phyloP scores from a whole-genome alignment of 441 rosid species.

The Mallotus japonicus region DNA sequence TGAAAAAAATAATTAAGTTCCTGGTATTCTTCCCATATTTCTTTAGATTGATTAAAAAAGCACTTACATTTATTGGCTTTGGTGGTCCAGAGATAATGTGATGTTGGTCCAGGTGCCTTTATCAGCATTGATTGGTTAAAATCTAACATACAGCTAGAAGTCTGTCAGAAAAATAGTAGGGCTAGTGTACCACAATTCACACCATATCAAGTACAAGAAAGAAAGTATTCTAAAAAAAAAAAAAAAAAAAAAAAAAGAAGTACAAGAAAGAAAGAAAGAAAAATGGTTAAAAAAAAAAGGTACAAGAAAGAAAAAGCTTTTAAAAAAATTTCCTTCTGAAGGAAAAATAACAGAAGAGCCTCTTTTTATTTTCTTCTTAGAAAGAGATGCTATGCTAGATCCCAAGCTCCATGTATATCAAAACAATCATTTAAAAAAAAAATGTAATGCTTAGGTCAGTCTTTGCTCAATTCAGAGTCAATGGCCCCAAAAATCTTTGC shows the following conservation, averaged over 20 bases:
- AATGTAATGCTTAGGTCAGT: constrained; percentile 16
- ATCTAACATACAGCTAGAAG: constrained; percentile 19
- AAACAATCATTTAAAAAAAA: neutral
- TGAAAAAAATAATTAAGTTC: too few relatives aligned
- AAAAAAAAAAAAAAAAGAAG: too few relatives aligned
- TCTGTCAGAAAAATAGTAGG: constrained; percentile 29
- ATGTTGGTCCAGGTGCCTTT: constrained; percentile 25
- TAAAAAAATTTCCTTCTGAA: neutral
- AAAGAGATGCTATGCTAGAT: neutral
- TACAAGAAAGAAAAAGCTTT: neutral
- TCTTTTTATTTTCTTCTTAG: neutral
- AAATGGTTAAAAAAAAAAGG: too few relatives aligned
- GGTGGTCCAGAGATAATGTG: constrained; percentile 32
- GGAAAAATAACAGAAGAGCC: neutral
- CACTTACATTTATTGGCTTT: neutral
- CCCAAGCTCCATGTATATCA: constrained; percentile 16
- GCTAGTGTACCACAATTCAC: constrained; percentile 3
- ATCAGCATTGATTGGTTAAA: constrained; percentile 27
- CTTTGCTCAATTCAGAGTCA: constrained; percentile 13
- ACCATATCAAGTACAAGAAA: neutral
- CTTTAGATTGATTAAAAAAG: neutral
- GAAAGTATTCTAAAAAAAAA: too few relatives aligned
- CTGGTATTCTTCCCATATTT: neutral
- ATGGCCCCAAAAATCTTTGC: neutral
- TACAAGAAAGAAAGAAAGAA: too few relatives aligned